A percentile compares a stretch with the other conserved stretches of the same genome.
Evolutionary conservation across 768 basidiomycete genomes (phyloP).

Genomic region (Trametes maxima): DNA sequence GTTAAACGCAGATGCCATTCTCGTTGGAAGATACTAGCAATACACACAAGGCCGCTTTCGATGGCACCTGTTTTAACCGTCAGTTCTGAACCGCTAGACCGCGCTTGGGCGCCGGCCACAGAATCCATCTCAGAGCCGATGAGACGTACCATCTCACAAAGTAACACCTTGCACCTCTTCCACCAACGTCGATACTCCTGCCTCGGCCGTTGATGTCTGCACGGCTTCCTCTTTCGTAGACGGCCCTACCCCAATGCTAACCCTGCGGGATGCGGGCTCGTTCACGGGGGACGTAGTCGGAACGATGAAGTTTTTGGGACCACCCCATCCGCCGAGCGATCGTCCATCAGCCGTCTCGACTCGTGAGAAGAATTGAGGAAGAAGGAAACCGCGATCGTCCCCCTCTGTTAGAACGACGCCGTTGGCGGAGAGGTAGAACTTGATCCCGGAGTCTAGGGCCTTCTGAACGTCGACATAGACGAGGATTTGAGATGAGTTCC

Average conservation of each 20-base stretch:
- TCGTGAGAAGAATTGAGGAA: conserved; percentile 63
- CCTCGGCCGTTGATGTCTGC: too few relatives aligned
- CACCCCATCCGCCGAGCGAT: conserved; percentile 31
- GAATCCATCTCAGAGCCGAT: too few relatives aligned
- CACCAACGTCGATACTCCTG: too few relatives aligned
- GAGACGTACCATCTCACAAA: too few relatives aligned
- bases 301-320: not conserved
- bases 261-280: not conserved
- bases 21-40: too few relatives aligned
- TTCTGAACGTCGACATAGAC: conserved; percentile 80
- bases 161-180: too few relatives aligned
- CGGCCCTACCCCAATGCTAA: conserved; percentile 3
- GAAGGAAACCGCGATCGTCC: conserved; percentile 60
- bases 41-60: too few relatives aligned
- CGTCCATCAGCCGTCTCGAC: conserved; percentile 56
- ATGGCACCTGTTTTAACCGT: too few relatives aligned
- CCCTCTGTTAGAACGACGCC: conserved; percentile 90
- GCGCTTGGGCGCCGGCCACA: too few relatives aligned
- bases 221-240: not conserved
- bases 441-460: conserved; percentile 67
- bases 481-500: conserved; percentile 72
- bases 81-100: too few relatives aligned
- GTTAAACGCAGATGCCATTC: too few relatives aligned
- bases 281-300: not conserved
- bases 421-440: conserved; percentile 81